Evolutionary conservation across 2,329 filamentous ascomycete species (phyloP), one percentile per base, ranked within the genome.

Genomic region (Fusarium devonianum): DNA sequence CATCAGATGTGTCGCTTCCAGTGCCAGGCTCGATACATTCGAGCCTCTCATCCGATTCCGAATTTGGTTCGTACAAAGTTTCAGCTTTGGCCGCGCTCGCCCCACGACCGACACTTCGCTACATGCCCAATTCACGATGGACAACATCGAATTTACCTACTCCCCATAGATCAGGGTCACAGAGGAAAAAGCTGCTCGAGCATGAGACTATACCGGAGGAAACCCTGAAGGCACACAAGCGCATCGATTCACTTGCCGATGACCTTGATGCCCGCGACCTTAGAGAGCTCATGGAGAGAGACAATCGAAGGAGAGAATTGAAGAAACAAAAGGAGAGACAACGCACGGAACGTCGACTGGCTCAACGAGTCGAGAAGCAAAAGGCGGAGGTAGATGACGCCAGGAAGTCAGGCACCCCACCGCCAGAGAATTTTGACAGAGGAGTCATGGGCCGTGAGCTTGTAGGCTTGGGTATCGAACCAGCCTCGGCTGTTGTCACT

Each of bases 201-300:
- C 69, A 76, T 23, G 70, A 76, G 58, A 72, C 79, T n/a, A 83
- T 86, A 12, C 78, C 82, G 0, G 84, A 90, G 53, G 85, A 84
- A 26, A 78, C 75, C 0, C 66, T 86, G 19, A 84, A 79, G 57
- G 80, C 80, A 3, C 82, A 83, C 61, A 85, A 87, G 72, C 73
- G 84, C 65, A 72, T 89, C 68, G 73, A 90, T 73, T 74, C 89
- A 71, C 73, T 97, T 33, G 94, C 92, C 16, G 89, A 97, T 67
- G 88, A 90, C 50, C 78, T 99, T 44, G 90, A 91, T 71, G 89
- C 94, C 4, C 84, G 88, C 41, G 92, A 91, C 62, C 71, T 99
- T 28, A 83, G 93, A 49, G 89, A 96, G 67, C 78, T 97, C 21
- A 88, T 99, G 83, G 94, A 99, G 64, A 80, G 94, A 51, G 94